A percentile compares a stretch with the other conserved stretches of the same genome.
phyloP scores from a whole-genome alignment of 768 basidiomycete species.

The Rhodosporidiobolus odoratus region DNA sequence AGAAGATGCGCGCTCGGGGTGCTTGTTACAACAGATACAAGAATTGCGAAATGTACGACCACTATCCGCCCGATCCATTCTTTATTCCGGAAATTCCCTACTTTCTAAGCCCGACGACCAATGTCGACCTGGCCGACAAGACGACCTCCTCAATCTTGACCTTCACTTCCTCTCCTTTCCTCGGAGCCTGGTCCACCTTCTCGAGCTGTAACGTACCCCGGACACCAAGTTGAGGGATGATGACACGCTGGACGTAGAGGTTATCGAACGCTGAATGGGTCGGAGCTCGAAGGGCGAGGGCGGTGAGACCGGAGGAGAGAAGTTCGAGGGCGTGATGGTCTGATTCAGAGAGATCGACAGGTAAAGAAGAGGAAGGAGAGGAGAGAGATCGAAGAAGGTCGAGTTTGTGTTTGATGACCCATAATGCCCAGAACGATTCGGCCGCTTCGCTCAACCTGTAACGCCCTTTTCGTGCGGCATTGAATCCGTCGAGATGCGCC shows the following conservation, averaged over 20 bases:
- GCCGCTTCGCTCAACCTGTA: slow-evolving; percentile 18
- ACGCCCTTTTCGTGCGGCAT: slow-evolving; percentile 13
- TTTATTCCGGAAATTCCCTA: no score
- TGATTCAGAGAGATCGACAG: not conserved
- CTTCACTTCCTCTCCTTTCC: slow-evolving; percentile 6
- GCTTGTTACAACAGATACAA: no score
- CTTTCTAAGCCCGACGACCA: slow-evolving; percentile 5
- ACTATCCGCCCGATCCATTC: no score
- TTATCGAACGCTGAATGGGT: slow-evolving; percentile 10
- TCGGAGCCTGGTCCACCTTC: not conserved
- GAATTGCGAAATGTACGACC: no score
- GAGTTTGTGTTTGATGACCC: slow-evolving; percentile 31
- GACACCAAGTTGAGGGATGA: slow-evolving; percentile 26
- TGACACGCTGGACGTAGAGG: slow-evolving; percentile 20
- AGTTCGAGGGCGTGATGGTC: slow-evolving; percentile 19
- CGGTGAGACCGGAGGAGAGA: slow-evolving; percentile 12
- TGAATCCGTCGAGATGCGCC: slow-evolving; percentile 16
- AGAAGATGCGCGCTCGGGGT: no score
- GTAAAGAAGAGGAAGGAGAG: not conserved
- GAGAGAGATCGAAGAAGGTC: not conserved
- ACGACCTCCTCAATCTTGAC: slow-evolving; percentile 19
- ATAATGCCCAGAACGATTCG: slow-evolving; percentile 37
- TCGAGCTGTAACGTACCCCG: slow-evolving; percentile 15
- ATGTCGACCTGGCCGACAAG: not conserved
- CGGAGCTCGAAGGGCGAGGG: slow-evolving; percentile 17